These are phyloP conservation scores for Backusella tuberculispora DNA, from an alignment of 192 early-diverging fungal genomes.

Conservation along the genomic window DNA sequence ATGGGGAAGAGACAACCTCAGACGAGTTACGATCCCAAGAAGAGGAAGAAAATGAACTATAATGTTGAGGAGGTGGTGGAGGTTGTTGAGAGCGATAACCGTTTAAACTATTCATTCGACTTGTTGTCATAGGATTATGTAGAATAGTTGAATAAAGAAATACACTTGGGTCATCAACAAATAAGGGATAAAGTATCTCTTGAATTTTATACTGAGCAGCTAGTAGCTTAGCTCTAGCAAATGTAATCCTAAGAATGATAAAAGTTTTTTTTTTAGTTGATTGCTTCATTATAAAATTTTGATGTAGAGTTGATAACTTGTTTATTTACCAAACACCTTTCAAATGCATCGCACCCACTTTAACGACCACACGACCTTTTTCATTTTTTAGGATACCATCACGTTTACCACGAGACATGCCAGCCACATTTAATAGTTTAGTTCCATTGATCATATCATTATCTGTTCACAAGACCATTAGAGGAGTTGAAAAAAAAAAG, in stretches of 20 bases:
- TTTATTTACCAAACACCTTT: constrained; percentile 81
- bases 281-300: background rate
- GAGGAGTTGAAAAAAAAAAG: constrained; percentile 16
- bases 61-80: background rate
- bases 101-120: constrained; percentile 22
- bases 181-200: constrained; percentile 74
- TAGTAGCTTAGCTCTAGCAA: constrained; percentile 65
- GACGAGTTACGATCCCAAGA: constrained; percentile 8
- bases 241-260: constrained; percentile 56
- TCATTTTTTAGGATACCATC: constrained; percentile 89
- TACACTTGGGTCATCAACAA: constrained; percentile 71
- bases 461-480: constrained; percentile 50
- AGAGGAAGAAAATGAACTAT: background rate
- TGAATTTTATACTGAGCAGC: constrained; percentile 75
- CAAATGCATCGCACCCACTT: constrained; percentile 85
- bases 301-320: background rate
- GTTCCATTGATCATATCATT: constrained; percentile 89
- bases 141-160: constrained; percentile 54
- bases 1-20: background rate
- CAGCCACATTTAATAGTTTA: constrained; percentile 84
- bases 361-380: constrained; percentile 83
- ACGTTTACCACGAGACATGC: constrained; percentile 86
- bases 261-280: background rate
- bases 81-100: constrained; percentile 7
- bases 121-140: constrained; percentile 14